phyloP scores from a whole-genome alignment of 129 eudicot genomes.

The Deinandra increscens region DNA sequence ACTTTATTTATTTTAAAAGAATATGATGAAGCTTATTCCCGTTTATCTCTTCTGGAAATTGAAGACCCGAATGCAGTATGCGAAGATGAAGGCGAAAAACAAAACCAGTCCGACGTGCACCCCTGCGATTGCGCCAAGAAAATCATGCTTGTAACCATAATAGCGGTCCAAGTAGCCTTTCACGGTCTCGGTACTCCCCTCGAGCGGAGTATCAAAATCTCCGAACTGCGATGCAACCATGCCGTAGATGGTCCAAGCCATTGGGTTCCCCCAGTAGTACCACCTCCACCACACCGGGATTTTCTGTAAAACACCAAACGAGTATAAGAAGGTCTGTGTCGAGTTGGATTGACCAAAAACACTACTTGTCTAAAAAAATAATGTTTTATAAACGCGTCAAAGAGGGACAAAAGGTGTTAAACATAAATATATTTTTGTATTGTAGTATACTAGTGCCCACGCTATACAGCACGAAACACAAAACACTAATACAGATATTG shows the following conservation, averaged over 20 bases:
- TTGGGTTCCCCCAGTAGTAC: constrained; percentile 46
- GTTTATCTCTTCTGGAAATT: constrained; percentile 45
- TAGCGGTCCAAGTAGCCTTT: constrained; percentile 37
- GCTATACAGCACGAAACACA: too few relatives aligned
- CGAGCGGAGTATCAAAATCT: constrained; percentile 8
- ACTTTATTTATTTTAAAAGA: neutral
- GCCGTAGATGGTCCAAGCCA: constrained; percentile 53
- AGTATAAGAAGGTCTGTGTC: neutral
- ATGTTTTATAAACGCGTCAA: neutral
- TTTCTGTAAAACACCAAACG: constrained; percentile 24
- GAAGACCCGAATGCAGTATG: constrained; percentile 36
- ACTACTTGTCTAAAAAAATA: neutral
- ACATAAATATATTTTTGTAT: too few relatives aligned
- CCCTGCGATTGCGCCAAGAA: constrained; percentile 36
- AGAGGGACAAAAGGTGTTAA: neutral
- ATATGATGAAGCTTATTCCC: neutral
- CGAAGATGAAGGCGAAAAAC: constrained; percentile 34
- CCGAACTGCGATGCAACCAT: constrained; percentile 53
- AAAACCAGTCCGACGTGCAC: constrained; percentile 31
- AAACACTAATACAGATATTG: too few relatives aligned
- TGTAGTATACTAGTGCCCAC: too few relatives aligned
- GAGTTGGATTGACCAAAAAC: neutral
- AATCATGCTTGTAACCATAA: constrained; percentile 35
- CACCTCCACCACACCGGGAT: constrained; percentile 63
- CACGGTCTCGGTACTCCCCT: constrained; percentile 6